Evolutionary conservation across 805 yeast species (phyloP).

Genomic region (Suhomyces emberorum): DNA sequence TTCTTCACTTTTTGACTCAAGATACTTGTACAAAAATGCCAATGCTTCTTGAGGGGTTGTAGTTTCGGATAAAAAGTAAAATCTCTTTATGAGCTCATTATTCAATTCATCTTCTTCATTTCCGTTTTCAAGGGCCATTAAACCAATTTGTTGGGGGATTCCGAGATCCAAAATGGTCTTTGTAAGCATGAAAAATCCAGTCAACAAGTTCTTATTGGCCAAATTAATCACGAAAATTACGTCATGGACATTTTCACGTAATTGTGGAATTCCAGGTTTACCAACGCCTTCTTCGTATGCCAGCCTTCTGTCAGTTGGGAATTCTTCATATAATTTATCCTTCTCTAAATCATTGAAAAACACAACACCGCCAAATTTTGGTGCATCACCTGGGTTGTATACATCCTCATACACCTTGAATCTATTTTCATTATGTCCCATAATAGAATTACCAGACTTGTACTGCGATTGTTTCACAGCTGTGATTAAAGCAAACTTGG

Average conservation of each 20-base stretch:
- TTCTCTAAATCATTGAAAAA: slow-evolving; percentile 76
- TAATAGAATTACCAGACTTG: slow-evolving; percentile 28
- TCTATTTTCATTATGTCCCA: slow-evolving; percentile 34
- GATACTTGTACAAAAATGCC: slow-evolving; percentile 38
- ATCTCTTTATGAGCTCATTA: slow-evolving; percentile 25
- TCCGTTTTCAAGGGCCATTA: slow-evolving; percentile 57
- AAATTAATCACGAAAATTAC: slow-evolving; percentile 66
- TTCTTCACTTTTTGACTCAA: slow-evolving; percentile 23
- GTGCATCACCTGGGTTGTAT: slow-evolving; percentile 13
- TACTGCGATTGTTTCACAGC: slow-evolving; percentile 39
- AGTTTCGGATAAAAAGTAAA: slow-evolving; percentile 31
- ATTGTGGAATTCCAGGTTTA: slow-evolving; percentile 58
- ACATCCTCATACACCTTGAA: slow-evolving; percentile 27
- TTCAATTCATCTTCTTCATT: slow-evolving; percentile 20
- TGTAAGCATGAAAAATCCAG: slow-evolving; percentile 48
- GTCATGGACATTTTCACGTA: slow-evolving; percentile 73
- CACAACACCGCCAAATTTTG: slow-evolving; percentile 43
- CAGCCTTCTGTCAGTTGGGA: slow-evolving; percentile 39
- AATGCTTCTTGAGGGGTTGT: slow-evolving; percentile 33
- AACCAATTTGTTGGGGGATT: slow-evolving; percentile 77
- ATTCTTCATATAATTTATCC: slow-evolving; percentile 52
- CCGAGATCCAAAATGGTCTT: slow-evolving; percentile 50
- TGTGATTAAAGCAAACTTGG: slow-evolving; percentile 38
- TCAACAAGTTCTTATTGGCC: slow-evolving; percentile 48
- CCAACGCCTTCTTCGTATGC: slow-evolving; percentile 36